phyloP scores from a whole-genome alignment of 495 filamentous ascomycete genomes.

The Haplographium delicatum region DNA sequence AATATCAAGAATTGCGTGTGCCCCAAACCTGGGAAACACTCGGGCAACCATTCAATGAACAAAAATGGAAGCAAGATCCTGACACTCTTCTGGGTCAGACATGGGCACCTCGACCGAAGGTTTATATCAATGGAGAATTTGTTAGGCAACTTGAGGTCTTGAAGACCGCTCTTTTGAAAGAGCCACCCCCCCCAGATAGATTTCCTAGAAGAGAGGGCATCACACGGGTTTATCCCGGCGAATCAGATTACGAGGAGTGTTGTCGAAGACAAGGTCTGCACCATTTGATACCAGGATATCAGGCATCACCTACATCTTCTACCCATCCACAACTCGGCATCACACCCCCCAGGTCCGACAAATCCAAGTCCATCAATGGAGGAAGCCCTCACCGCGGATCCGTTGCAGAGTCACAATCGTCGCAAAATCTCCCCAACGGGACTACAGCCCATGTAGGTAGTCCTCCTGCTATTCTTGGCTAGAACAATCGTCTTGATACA shows the following conservation, averaged over 20 bases:
- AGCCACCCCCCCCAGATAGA: constrained; percentile 38
- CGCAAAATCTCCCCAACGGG: constrained; percentile 16
- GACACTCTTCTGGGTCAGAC: constrained; percentile 27
- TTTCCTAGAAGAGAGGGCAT: constrained; percentile 42
- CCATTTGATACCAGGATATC: constrained; percentile 28
- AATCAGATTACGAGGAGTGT: constrained; percentile 40
- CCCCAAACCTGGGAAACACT: constrained; percentile 10
- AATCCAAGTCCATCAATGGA: constrained; percentile 23
- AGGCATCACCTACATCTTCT: constrained; percentile 12
- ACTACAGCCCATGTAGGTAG: background rate
- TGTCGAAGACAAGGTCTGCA: constrained; percentile 41
- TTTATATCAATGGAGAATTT: constrained; percentile 29
- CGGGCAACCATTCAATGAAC: constrained; percentile 27
- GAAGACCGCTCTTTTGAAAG: constrained; percentile 32
- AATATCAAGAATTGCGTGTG: constrained; percentile 42
- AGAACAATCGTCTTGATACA: too few relatives aligned
- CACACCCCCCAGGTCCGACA: constrained; percentile 23
- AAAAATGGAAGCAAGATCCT: constrained; percentile 50
- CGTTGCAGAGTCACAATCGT: background rate
- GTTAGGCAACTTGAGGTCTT: constrained; percentile 35
- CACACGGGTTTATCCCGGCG: constrained; percentile 36
- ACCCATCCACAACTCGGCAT: constrained; percentile 17
- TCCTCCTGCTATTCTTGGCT: background rate
- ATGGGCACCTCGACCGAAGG: constrained; percentile 21
- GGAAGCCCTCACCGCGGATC: constrained; percentile 15